Conservation (phyloP, 2,329 filamentous ascomycete species). For the Sporothrix globosa region DNA sequence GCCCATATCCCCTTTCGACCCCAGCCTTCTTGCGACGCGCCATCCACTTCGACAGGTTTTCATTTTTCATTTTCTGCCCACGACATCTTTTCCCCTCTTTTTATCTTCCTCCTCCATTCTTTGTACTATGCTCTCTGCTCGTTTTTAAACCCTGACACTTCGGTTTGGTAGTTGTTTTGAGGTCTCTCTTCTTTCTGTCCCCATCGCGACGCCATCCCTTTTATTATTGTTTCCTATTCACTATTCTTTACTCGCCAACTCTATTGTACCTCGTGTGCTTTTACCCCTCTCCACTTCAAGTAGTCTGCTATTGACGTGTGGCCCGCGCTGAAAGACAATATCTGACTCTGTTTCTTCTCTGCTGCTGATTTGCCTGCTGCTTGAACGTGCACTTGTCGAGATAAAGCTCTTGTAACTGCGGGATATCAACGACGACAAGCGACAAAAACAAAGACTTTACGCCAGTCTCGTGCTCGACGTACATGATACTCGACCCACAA, state of each 20-base stretch:
- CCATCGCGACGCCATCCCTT: conserved; percentile 5
- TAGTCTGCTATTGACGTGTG: conserved; percentile 29
- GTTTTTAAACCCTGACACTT: neutral
- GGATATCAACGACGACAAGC: neutral
- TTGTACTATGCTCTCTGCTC: neutral
- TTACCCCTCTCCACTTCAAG: neutral
- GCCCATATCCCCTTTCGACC: neutral
- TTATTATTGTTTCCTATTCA: neutral
- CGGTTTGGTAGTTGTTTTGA: neutral
- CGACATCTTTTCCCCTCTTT: conserved; percentile 8
- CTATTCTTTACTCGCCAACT: neutral
- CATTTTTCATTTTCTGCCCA: neutral
- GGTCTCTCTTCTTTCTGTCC: neutral
- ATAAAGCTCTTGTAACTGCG: conserved; percentile 20
- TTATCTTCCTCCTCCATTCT: neutral
- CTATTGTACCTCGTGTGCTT: neutral
- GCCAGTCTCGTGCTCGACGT: neutral
- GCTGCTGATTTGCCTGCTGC: conserved; percentile 20
- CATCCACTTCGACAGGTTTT: neutral
- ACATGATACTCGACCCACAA: conserved; percentile 5
- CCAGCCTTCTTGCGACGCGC: conserved; percentile 20
- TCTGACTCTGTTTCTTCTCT: conserved; percentile 21
- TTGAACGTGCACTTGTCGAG: conserved; percentile 22
- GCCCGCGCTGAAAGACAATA: conserved; percentile 3
- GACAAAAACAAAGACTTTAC: neutral